Conservation (phyloP, 2,329 filamentous ascomycete genomes). For the Cytospora schulzeri region DNA sequence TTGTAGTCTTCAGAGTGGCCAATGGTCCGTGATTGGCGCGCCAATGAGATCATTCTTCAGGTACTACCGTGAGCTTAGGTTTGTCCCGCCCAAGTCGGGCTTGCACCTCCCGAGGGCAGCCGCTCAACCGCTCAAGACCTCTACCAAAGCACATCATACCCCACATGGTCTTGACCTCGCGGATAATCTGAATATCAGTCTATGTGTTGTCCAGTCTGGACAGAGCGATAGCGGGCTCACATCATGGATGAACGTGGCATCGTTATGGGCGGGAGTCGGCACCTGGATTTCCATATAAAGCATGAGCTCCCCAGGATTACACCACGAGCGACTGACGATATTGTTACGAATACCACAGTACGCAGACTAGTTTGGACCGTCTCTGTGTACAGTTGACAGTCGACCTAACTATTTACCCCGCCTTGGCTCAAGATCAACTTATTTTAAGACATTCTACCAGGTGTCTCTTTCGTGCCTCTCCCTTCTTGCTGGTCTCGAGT, state of each 20-base stretch:
- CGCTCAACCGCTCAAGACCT: not conserved
- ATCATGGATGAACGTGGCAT: not conserved
- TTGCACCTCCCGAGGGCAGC: constrained; percentile 15
- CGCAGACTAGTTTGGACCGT: not conserved
- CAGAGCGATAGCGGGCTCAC: constrained; percentile 13
- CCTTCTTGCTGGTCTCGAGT: not conserved
- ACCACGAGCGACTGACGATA: constrained; percentile 7
- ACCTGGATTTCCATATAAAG: constrained; percentile 5
- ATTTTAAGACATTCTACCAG: constrained; percentile 1
- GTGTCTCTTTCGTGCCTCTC: not conserved
- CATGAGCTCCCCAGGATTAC: not conserved
- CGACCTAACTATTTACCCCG: constrained; percentile 21
- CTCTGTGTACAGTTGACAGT: constrained; percentile 23
- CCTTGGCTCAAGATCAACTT: constrained; percentile 12
- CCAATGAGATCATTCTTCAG: constrained; percentile 19
- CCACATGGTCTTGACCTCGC: constrained; percentile 14
- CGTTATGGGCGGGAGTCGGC: constrained; percentile 1
- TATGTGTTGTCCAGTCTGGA: constrained; percentile 1
- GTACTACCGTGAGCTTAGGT: constrained; percentile 1
- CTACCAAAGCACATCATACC: not conserved
- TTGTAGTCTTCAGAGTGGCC: not conserved
- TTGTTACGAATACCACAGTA: constrained; percentile 1
- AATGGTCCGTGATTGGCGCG: constrained; percentile 21
- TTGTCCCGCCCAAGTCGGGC: constrained; percentile 9
- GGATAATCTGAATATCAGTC: constrained; percentile 8